A percentile compares a stretch with the other conserved stretches of the same genome.
Evolutionary conservation across 805 yeast genomes (phyloP).

Genomic region (Yarrowia sp.): DNA sequence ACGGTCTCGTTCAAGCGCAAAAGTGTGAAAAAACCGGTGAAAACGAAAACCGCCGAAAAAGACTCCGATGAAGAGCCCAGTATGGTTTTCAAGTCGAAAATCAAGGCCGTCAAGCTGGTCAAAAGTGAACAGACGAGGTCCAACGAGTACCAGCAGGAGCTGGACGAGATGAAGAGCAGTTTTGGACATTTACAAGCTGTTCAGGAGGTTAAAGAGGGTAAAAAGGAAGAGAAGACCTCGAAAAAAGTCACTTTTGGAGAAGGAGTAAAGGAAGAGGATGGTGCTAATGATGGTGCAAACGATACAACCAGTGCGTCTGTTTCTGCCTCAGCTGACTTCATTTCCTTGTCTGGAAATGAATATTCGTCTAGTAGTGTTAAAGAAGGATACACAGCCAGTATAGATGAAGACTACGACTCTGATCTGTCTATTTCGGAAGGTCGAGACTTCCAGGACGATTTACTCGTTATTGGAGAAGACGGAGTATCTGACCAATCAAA

Average conservation of each 20-base stretch:
- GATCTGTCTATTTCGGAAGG: conserved; percentile 14
- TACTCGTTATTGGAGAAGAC: neutral
- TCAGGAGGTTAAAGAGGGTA: neutral
- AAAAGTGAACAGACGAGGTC: neutral
- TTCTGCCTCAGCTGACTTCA: neutral
- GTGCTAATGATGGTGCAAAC: too few relatives aligned
- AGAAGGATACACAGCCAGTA: neutral
- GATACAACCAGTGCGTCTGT: neutral
- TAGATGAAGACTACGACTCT: conserved; percentile 3
- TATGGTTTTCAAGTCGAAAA: conserved; percentile 1
- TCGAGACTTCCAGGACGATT: conserved; percentile 6
- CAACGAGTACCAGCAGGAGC: conserved; percentile 14
- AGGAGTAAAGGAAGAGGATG: too few relatives aligned
- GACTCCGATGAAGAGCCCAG: conserved; percentile 1
- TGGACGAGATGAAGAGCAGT: conserved; percentile 4
- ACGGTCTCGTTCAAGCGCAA: conserved; percentile 21
- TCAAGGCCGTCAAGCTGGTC: conserved; percentile 14
- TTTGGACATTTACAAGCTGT: neutral
- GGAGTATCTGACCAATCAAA: neutral
- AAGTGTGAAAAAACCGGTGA: neutral
- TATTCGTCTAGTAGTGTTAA: neutral
- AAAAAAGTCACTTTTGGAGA: conserved; percentile 6
- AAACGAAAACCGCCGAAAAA: neutral
- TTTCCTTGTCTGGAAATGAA: neutral
- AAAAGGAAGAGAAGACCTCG: neutral